Percentiles rank a stretch among this genome's conserved stretches.
phyloP scores from a whole-genome alignment of 495 filamentous ascomycete species.

The Amphirosellinia nigrospora region DNA sequence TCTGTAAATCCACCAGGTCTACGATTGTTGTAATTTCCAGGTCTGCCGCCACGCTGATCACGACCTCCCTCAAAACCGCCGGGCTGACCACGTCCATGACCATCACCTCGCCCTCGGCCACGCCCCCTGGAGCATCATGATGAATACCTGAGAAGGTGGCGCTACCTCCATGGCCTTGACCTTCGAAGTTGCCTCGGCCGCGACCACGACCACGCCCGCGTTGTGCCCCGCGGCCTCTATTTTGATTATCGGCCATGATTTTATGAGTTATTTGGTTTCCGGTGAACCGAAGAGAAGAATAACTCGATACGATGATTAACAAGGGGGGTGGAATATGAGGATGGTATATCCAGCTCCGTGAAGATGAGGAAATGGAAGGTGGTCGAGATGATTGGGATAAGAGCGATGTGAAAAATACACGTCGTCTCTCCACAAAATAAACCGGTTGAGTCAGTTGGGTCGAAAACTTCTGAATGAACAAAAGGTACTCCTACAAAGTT shows the following conservation, averaged over 20 bases:
- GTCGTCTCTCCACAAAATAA: background rate
- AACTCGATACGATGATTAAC: background rate
- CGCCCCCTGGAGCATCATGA: slow-evolving; percentile 28
- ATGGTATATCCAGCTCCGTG: background rate
- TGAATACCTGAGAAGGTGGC: slow-evolving; percentile 31
- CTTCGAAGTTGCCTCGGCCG: slow-evolving; percentile 34
- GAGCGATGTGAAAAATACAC: background rate
- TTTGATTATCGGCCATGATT: slow-evolving; percentile 26
- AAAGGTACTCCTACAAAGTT: background rate
- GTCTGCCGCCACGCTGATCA: slow-evolving; percentile 24
- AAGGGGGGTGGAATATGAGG: background rate
- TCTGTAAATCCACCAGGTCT: slow-evolving; percentile 12
- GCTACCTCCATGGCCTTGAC: slow-evolving; percentile 31
- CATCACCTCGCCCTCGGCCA: slow-evolving; percentile 24
- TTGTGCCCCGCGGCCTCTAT: slow-evolving; percentile 34
- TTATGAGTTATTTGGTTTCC: background rate
- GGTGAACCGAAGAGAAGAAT: background rate
- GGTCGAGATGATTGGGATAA: background rate
- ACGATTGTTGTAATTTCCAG: slow-evolving; percentile 15
- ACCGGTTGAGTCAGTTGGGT: background rate
- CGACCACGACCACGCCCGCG: slow-evolving; percentile 35
- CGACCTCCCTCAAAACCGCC: slow-evolving; percentile 29
- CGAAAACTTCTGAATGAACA: background rate
- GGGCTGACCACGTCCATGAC: slow-evolving; percentile 25
- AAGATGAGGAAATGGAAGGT: background rate